phyloP scores from a whole-genome alignment of 2,329 filamentous ascomycete species.

The Colletotrichum destructivum region DNA sequence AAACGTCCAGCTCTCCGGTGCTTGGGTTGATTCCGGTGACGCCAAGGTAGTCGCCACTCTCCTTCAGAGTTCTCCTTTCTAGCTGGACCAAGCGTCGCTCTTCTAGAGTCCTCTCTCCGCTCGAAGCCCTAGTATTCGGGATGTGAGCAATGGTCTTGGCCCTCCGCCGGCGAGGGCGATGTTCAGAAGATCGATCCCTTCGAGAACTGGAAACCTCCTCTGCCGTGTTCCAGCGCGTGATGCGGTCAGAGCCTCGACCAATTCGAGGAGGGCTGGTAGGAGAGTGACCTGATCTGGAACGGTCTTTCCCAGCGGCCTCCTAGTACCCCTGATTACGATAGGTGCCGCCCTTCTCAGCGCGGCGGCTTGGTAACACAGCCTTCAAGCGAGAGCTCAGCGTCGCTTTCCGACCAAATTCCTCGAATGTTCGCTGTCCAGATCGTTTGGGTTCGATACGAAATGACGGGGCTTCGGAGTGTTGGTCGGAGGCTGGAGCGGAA shows the following conservation, averaged over 20 bases:
- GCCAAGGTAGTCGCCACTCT: conserved; percentile 72
- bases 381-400: conserved; percentile 60
- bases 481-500: conserved; percentile 17
- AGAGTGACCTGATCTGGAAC: conserved; percentile 21
- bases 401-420: conserved; percentile 1
- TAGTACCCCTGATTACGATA: conserved; percentile 52
- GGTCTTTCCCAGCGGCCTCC: conserved; percentile 45
- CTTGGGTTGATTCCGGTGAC: conserved; percentile 72
- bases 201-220: conserved; percentile 44
- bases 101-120: conserved; percentile 14
- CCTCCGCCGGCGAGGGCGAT: conserved; percentile 10
- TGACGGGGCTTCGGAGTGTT: conserved; percentile 12
- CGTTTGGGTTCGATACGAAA: conserved; percentile 14
- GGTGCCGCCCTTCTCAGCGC: conserved; percentile 67
- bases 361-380: conserved; percentile 64
- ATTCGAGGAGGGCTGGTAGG: conserved; percentile 17
- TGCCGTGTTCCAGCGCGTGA: conserved; percentile 56
- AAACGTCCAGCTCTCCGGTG: conserved; percentile 67
- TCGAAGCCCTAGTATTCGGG: neutral
- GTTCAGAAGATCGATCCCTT: conserved; percentile 2
- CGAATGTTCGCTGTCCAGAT: neutral
- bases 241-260: conserved; percentile 48
- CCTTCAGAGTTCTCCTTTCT: conserved; percentile 63
- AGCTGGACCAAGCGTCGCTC: conserved; percentile 46
- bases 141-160: neutral